phyloP scores from a whole-genome alignment of 176 grass and related monocot genomes.

The Pharus latifolius region DNA sequence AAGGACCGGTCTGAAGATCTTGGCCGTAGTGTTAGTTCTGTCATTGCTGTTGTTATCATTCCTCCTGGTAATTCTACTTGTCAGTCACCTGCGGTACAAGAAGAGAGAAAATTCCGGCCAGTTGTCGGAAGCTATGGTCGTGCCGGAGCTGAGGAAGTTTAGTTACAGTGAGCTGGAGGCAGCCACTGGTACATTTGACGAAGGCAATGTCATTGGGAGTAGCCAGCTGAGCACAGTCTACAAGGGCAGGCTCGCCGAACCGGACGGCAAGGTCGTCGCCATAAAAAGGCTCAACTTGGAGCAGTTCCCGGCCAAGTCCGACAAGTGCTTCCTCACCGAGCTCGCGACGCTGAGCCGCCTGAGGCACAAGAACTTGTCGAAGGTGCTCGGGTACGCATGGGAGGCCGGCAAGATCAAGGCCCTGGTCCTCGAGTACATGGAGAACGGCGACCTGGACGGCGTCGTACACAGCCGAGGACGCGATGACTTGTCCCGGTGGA shows the following conservation, averaged over 20 bases:
- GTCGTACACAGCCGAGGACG: conserved; percentile 23
- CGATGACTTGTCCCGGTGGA: conserved; percentile 26
- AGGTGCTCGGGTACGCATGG: conserved; percentile 78
- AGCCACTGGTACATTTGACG: conserved; percentile 46
- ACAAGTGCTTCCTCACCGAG: conserved; percentile 76
- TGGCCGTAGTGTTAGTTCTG: conserved; percentile 26
- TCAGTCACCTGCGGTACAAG: conserved; percentile 13
- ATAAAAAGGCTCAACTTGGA: conserved; percentile 83
- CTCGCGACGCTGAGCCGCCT: conserved; percentile 46
- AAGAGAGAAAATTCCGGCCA: neutral
- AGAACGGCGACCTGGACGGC: conserved; percentile 72
- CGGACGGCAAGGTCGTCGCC: conserved; percentile 32
- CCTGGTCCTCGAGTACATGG: conserved; percentile 78
- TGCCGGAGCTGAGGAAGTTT: conserved; percentile 67
- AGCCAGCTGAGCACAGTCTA: conserved; percentile 86
- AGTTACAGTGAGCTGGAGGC: conserved; percentile 37
- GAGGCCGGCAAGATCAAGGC: conserved; percentile 68
- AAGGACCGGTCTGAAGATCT: conserved; percentile 28
- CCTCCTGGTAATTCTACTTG: neutral
- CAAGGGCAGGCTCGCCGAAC: conserved; percentile 39
- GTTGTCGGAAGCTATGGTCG: conserved; percentile 16
- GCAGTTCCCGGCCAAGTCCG: conserved; percentile 67
- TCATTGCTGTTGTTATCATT: conserved; percentile 31
- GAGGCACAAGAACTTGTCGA: conserved; percentile 77
- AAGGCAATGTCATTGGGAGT: conserved; percentile 53